Conservation (phyloP, 495 filamentous ascomycete species). For the Oidiodendron maius region DNA sequence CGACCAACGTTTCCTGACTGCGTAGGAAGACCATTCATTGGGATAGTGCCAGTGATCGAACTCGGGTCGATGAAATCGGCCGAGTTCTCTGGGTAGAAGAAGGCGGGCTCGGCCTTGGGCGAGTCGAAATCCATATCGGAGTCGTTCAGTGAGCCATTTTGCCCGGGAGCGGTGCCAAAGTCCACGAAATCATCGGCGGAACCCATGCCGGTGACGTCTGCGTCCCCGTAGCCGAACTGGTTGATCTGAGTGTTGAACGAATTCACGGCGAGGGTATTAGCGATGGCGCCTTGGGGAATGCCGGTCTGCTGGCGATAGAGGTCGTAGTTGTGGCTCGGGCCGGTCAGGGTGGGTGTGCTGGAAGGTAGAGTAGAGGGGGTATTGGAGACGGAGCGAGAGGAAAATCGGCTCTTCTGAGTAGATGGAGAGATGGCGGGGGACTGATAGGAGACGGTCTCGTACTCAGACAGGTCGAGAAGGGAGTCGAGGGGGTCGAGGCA, state of each 20-base stretch:
- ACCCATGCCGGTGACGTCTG: conserved; percentile 46
- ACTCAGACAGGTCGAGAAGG: conserved; percentile 41
- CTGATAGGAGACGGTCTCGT: conserved; percentile 35
- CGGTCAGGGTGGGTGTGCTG: conserved; percentile 52
- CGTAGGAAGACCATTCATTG: conserved; percentile 29
- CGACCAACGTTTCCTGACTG: conserved; percentile 56
- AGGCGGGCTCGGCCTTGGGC: conserved; percentile 39
- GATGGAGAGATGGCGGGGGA: conserved; percentile 41
- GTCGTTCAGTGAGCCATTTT: conserved; percentile 32
- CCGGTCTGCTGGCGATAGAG: conserved; percentile 89
- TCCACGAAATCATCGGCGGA: conserved; percentile 45
- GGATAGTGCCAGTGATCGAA: conserved; percentile 48
- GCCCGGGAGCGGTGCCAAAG: conserved; percentile 49
- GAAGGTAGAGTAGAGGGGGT: conserved; percentile 32
- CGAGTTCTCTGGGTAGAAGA: conserved; percentile 35
- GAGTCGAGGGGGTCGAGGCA: conserved; percentile 32
- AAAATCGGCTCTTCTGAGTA: conserved; percentile 26
- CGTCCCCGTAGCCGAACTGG: conserved; percentile 39
- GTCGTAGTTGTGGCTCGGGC: conserved; percentile 88
- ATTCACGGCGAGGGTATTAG: conserved; percentile 62
- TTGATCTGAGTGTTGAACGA: conserved; percentile 48
- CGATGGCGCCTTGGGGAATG: conserved; percentile 71
- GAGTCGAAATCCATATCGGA: conserved; percentile 58
- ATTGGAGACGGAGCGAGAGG: conserved; percentile 24
- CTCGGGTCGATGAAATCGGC: conserved; percentile 63